These are phyloP conservation scores for Rheum nobile DNA, from an alignment of 148 eudicot genomes.

Conservation along the genomic window DNA sequence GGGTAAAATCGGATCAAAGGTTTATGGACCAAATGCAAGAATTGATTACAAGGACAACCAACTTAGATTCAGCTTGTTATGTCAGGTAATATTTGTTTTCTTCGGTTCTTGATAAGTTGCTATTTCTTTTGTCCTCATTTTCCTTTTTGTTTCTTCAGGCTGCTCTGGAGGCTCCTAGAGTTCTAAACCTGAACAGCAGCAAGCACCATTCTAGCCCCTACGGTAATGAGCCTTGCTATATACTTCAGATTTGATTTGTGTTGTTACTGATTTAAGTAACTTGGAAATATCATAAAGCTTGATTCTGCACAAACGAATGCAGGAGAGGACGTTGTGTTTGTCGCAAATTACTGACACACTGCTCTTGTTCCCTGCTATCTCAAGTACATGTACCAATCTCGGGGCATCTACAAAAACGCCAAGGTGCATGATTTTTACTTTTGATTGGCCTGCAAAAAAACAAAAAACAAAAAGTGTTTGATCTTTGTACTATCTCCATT, in stretches of 20 bases:
- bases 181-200: slow-evolving; percentile 59
- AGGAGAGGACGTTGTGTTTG: slow-evolving; percentile 89
- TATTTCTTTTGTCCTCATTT: neutral
- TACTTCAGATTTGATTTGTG: neutral
- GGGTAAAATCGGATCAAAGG: slow-evolving; percentile 85
- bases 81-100: slow-evolving; percentile 35
- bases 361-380: slow-evolving; percentile 90
- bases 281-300: neutral
- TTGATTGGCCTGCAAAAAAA: no score
- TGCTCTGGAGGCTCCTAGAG: slow-evolving; percentile 83
- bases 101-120: neutral
- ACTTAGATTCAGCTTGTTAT: slow-evolving; percentile 66
- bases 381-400: slow-evolving; percentile 59
- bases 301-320: slow-evolving; percentile 4
- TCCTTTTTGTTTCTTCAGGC: slow-evolving; percentile 35
- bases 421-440: slow-evolving; percentile 27
- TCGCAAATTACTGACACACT: slow-evolving; percentile 97
- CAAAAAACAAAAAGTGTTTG: neutral
- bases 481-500: neutral
- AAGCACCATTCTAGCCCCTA: slow-evolving; percentile 76
- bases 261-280: neutral
- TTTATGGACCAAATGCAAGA: slow-evolving; percentile 83
- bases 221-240: slow-evolving; percentile 30
- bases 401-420: slow-evolving; percentile 59
- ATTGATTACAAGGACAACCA: slow-evolving; percentile 69